Base-by-base conservation (phyloP, 306 rosid species). In the Quercus aquifolioides region DNA sequence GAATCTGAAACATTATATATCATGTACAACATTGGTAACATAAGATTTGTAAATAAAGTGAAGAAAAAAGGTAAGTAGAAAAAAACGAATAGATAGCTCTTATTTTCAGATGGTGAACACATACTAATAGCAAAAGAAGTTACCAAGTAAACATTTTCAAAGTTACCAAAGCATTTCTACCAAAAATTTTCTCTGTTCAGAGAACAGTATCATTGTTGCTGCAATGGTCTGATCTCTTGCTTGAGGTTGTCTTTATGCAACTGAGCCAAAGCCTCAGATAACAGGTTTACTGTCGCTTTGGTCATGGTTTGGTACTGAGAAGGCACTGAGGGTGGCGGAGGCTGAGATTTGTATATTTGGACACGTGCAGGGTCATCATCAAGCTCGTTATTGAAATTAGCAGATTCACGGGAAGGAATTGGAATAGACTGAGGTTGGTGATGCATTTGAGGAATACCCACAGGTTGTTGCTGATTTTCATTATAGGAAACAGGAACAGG, bases 271-370 rank as follows among this genome's bases (percentile, higher is more conserved):
- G 83, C 87, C 23, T 86, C 82, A 0, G 84, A 77, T 41, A 86
- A 33, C 73, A 76, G 54, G 23, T 38, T 54, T 55, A 80, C 35
- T 3, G 82, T 30, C 49, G 54, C 80, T 77, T 83, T 79, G 5
- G 74, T 59, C 79, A 74, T 70, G 80, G 79, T 80, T 83, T 76
- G 80, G 79, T 59, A 74, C 49, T 57, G 56, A 55, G 88, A 85
- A 81, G 85, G 69, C 67, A 59, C 68, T 7, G 74, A 64, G 0
- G 92, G 95, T 31, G 90, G 89, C 5, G 89, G 88, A 73, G 96
- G 93, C 87, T 91, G 93, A 79, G 93, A 89, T 83, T 91, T 91
- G 86, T 89, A 91, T 76, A 89, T 86, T 63, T 80, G 85, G 58
- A 49, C 80, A 35, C 12, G 82, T 33, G 86, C 86, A 74, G 73